Base-by-base conservation (phyloP, 495 filamentous ascomycete species). In the Talaromyces liani region DNA sequence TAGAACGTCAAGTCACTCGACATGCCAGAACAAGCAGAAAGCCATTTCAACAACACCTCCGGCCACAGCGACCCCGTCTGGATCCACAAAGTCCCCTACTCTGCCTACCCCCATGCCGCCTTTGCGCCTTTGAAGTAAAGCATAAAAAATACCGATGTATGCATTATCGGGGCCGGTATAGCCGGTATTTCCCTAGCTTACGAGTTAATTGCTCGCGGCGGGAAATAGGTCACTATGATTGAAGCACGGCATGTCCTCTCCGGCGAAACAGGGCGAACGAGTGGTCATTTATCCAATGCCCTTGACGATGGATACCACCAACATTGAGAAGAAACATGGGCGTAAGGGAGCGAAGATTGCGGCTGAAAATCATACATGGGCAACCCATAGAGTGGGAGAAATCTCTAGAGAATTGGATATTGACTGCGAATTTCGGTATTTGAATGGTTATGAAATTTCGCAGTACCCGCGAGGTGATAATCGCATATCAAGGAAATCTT, bases 91-190 rank as follows among this genome's bases (percentile, higher is more conserved):
- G 74, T 80, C 36, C 81, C 82, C 14, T 84, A 77, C 68, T 68
- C 72, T n/a, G 67, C 75, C 6, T 68, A 75, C 12, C 82, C 80
- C 2, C 55, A 62, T 10, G 51, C 18, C 0, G 24, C 51, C 22
- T 86, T 85, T 69, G 67, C 72, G 6, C 58, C 79, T 12, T 69
- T 85, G 2, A 39, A 60, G 3, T 33, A 67, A 16, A 67, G 73
- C 60, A 36, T 74, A 24, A 27, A 16, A 27, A 61, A 71, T 9
- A 77, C 75, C 0, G 81, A 84, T 57, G 70, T 84, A 1, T 76
- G 73, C 68, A 72, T 87, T 58, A 71, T 87, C 63, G 84, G 84
- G 14, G 76, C 80, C 31, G 82, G 84, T 34, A 85, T 85, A 58
- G 70, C 82, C 8, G 84, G 84, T 8, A 77, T 86, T 29, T 77